Conservation (phyloP, 2,329 filamentous ascomycete species). For the Albifimbria verrucaria region DNA sequence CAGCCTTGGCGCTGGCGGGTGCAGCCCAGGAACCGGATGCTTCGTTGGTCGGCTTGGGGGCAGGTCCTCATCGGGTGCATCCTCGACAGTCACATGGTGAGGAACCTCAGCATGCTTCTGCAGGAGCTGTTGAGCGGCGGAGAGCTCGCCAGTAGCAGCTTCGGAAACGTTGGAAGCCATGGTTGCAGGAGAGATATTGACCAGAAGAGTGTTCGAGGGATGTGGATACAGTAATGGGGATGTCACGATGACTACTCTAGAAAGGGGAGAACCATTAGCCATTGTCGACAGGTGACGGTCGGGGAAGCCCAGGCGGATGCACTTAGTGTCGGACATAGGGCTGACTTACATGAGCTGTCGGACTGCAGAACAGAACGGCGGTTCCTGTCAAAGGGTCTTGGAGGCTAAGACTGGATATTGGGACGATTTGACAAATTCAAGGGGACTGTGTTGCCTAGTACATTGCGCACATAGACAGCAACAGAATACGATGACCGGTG, state of each 20-base stretch:
- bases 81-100: slow-evolving; percentile 71
- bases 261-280: background rate
- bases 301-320: too few species aligned
- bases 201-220: slow-evolving; percentile 8
- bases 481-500: slow-evolving; percentile 32
- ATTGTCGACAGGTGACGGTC: background rate
- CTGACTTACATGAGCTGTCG: background rate
- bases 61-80: slow-evolving; percentile 77
- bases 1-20: slow-evolving; percentile 58
- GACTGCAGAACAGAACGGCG: background rate
- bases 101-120: slow-evolving; percentile 56
- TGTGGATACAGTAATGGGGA: background rate
- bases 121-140: slow-evolving; percentile 60
- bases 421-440: slow-evolving; percentile 2
- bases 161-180: slow-evolving; percentile 38
- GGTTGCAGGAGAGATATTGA: slow-evolving; percentile 16
- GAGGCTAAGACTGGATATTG: slow-evolving; percentile 2
- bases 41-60: slow-evolving; percentile 46
- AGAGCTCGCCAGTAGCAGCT: slow-evolving; percentile 40
- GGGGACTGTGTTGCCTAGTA: slow-evolving; percentile 31
- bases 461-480: slow-evolving; percentile 33
- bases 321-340: too few species aligned
- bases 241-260: background rate
- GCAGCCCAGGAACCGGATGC: slow-evolving; percentile 44
- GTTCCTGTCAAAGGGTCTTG: background rate